Percentiles rank a stretch among this genome's conserved stretches.
These are phyloP conservation scores for Trifolium subterraneum DNA, from an alignment of 306 rosid species.

Conservation along the genomic window DNA sequence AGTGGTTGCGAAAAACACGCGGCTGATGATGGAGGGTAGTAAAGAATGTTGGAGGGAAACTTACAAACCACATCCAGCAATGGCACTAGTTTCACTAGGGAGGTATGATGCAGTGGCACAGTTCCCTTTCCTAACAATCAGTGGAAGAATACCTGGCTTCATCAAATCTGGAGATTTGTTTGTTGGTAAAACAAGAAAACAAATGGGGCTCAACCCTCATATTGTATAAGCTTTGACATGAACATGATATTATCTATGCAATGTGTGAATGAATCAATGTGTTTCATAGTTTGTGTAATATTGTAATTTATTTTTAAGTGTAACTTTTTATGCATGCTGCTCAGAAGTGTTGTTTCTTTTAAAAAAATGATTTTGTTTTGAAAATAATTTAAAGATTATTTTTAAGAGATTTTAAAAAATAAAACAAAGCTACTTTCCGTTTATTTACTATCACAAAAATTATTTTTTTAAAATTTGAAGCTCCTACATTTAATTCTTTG, in stretches of 20 bases:
- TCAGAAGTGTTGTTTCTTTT: background rate
- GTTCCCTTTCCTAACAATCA: conserved; percentile 55
- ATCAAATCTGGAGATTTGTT: conserved; percentile 78
- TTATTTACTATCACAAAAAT: too few relatives aligned
- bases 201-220: conserved; percentile 58
- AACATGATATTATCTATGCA: background rate
- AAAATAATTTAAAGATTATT: too few relatives aligned
- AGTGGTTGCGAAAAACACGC: conserved; percentile 71
- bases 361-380: too few relatives aligned
- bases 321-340: background rate
- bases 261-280: conserved; percentile 25
- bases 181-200: conserved; percentile 74
- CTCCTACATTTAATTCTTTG: too few relatives aligned
- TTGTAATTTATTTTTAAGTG: background rate
- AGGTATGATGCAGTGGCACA: conserved; percentile 78
- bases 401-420: too few relatives aligned
- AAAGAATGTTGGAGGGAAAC: conserved; percentile 52
- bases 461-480: too few relatives aligned
- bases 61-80: conserved; percentile 51
- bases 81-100: conserved; percentile 77
- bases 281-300: conserved; percentile 15
- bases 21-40: conserved; percentile 51
- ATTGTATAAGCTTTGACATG: conserved; percentile 21
- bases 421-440: too few relatives aligned
- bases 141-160: conserved; percentile 65